Evolutionary conservation across 345 rosid genomes (phyloP).

Genomic region (Eucalyptus cloeziana): DNA sequence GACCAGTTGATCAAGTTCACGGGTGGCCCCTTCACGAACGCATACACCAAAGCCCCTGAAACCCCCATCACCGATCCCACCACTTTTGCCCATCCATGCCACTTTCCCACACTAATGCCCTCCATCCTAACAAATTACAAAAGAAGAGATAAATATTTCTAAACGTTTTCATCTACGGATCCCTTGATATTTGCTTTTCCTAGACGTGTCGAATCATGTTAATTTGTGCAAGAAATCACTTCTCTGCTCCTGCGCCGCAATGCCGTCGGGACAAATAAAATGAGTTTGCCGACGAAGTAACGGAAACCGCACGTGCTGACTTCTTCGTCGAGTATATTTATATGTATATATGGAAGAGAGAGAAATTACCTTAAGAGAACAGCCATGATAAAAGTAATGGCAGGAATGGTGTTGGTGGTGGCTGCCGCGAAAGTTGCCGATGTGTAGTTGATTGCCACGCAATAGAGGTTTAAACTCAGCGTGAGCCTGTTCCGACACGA

Average conservation of each 20-base stretch:
- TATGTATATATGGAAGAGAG: no score
- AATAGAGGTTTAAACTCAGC: slow-evolving; percentile 54
- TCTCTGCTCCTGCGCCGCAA: background rate
- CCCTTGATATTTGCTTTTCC: background rate
- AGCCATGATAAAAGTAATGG: slow-evolving; percentile 64
- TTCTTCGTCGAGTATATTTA: background rate
- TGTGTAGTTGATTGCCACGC: slow-evolving; percentile 51
- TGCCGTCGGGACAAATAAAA: background rate
- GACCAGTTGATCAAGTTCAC: slow-evolving; percentile 18
- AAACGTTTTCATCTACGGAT: background rate
- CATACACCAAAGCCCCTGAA: slow-evolving; percentile 69
- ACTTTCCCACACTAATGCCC: background rate
- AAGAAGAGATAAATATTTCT: background rate
- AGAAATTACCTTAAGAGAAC: slow-evolving; percentile 32
- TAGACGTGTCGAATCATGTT: background rate
- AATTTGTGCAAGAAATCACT: background rate
- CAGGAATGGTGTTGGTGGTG: slow-evolving; percentile 65
- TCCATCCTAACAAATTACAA: background rate
- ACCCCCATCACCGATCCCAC: slow-evolving; percentile 48
- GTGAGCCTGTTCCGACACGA: slow-evolving; percentile 39
- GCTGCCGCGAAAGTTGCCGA: slow-evolving; percentile 92
- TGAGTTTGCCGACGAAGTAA: background rate
- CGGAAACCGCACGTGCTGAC: background rate
- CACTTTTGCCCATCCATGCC: slow-evolving; percentile 39
- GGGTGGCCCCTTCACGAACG: slow-evolving; percentile 71